Base-by-base conservation (phyloP, 2,329 filamentous ascomycete species). In the Tricladium varicosporioides region DNA sequence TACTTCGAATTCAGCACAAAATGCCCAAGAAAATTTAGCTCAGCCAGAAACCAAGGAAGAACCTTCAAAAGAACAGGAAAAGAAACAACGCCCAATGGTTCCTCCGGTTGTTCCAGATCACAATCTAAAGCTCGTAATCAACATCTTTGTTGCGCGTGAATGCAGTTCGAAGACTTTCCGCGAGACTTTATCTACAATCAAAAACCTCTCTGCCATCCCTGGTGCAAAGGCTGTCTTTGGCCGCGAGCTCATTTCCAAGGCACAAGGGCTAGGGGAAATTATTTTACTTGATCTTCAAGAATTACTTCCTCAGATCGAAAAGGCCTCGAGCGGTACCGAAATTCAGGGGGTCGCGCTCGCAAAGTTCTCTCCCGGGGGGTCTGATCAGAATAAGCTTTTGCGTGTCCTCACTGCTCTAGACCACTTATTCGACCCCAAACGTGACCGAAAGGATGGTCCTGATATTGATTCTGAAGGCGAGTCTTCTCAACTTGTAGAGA, bases 81-180 rank as follows among this genome's bases (percentile, higher is more conserved):
- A 69, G 62, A 70, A 63, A 57, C 72, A 57, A 61, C 69, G 68
- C 70, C 83, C 70, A 74, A 83, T 96, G 52, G 85, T 88, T 51
- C 90, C 92, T 31, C 94, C 94, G 0, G 80, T 92, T 46, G 87
- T 99, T 54, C 92, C 94, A 5, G 85, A 93, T 31, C 83, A 92
- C 69, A 97, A 97, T 70, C 82, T 99, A 56, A 90, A 89, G 57
- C 79, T 97, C 56, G 92, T 99, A n/a, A 90, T 97, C 65, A 94
- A 94, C 71, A 96, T 99, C 56, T 89, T 99, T 63, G 91, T 96
- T 45, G 93, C 93, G 61, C 88, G 92, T 49, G 94, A 99, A 73
- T 99, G 94, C 75, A 96, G 91, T 69, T 92, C 91, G 61, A 97
- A 96, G 78, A 97, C 94, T 0, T 99, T 99, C 80, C 90, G 94